Base-by-base conservation (phyloP, 441 rosid species). In the Populus hybrid region DNA sequence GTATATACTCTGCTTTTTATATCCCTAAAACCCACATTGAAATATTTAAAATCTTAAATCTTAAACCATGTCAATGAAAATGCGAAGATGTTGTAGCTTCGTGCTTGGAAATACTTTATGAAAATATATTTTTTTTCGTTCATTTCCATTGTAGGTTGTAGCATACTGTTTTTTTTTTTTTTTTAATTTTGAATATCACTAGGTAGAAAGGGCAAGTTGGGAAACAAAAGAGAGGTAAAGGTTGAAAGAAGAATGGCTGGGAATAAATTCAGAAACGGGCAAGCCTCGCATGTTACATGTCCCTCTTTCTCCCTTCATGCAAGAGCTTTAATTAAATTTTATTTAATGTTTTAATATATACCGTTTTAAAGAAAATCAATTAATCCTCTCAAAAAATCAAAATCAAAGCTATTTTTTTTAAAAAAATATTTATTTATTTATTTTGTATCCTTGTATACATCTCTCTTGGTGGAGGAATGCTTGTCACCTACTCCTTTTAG, bases 271-370 rank as follows among this genome's bases (percentile, higher is more conserved):
- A 82, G 86, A 88, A 91, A 91, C 92, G 90, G 92, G 94, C 90
- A 83, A 88, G 88, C 59, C 87, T 88, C 91, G 93, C 92, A 92
- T 93, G 97, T 93, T 90, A 91, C 92, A 89, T 89, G 94, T 85
- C 87, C 77, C 80, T 84, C 82, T 86, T 83, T 80, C 89, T 82
- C 85, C 73, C 87, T 86, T 90, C 88, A 84, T 82, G 88, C 85
- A 83, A 82, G 83, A 86, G 86, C 91, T 84, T 87, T 88, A 82
- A 89, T 82, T 89, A 80, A 68, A 50, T 67, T 80, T 26, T 82
- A 75, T 72, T 78, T 82, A 74, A 77, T 75, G 74, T 64, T 36
- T 26, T 73, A 23, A 23, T 23, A 21, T 63, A 73, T 76, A 76
- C 84, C 76, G 82, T 79, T 88, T 86, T 87, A 53, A 64, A 67